Evolutionary conservation across 2,329 filamentous ascomycete species (phyloP).

Genomic region (Nannizzia gypsea): DNA sequence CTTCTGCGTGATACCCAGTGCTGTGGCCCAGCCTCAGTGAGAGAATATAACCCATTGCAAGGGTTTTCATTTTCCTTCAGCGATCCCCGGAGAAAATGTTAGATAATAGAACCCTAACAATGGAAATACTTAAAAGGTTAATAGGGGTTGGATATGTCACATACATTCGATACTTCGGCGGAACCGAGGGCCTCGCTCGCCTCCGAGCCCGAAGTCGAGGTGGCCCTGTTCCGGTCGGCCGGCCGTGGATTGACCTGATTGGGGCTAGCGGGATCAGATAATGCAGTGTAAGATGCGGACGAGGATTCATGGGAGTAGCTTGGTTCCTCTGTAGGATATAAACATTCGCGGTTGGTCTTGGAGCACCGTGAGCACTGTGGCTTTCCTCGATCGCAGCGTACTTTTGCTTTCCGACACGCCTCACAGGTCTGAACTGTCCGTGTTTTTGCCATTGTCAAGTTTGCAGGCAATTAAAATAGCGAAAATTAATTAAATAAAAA

Average conservation of each 20-base stretch:
- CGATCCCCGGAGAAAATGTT: not conserved
- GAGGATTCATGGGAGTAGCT: not conserved
- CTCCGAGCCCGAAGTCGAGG: not conserved
- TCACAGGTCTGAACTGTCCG: not conserved
- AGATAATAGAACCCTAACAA: not conserved
- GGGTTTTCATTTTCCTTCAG: not conserved
- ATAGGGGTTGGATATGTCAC: not conserved
- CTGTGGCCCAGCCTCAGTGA: not conserved
- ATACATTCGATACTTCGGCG: not conserved
- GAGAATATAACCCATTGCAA: not conserved
- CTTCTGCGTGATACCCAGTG: constrained; percentile 5
- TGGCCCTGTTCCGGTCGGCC: not conserved
- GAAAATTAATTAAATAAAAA: not conserved
- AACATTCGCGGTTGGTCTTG: constrained; percentile 70
- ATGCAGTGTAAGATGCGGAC: not conserved
- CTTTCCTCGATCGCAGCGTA: constrained; percentile 58
- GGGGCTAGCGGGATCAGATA: constrained; percentile 1
- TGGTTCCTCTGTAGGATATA: not conserved
- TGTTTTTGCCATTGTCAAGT: not conserved
- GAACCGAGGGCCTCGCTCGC: not conserved
- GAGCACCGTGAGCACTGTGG: constrained; percentile 65
- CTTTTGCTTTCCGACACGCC: not conserved
- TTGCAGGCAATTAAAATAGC: not conserved
- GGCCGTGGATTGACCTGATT: not conserved
- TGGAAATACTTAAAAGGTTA: not conserved